Base-by-base conservation (phyloP, 805 yeast genomes). In the Hanseniaspora nectarophila region DNA sequence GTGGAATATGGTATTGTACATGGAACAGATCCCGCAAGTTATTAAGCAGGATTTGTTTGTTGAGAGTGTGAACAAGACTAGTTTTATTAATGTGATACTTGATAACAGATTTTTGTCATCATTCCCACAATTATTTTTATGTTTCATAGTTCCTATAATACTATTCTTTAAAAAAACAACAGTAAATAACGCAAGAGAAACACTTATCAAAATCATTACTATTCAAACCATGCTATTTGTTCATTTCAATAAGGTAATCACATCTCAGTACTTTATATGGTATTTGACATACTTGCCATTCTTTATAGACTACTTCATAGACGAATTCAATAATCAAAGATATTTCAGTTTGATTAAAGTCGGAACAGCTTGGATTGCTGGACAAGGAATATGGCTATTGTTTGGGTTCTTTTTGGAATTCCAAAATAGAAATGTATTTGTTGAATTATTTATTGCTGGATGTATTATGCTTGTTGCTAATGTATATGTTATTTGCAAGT, bases 231-330 rank as follows among this genome's bases (percentile, higher is more conserved):
- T 82, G 59, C 72, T 80, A n/a, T 85, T 84, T 66, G 88, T 84
- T 16, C 70, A 85, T 1, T 83, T 76, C 66, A 84, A 84, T 67
- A 84, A 84, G 66, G 92, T 84, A 21, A 81, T 87, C 60, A 92
- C 98, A 0, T 86, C 96, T 1, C 98, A 92, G 68, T 92, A 92
- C 67, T 92, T 92, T 66, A 78, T 90, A 56, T 92, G 98, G 98
- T 92, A 83, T 61, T 68, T 92, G 59, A 84, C 88, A 13, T 78
- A 89, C 57, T 65, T 90, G 40, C 97, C 98, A 1, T 77, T 85
- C 51, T 81, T 70, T 59, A 63, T 87, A 7, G 70, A 81, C 2
- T 62, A 67, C 63, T 0, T 55, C 51, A 0, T 51, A 59, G n/a
- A 12, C 3, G n/a, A 39, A 24, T 32, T 23, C 26, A 13, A 10